Percentiles rank a stretch among this genome's conserved stretches.
Conservation (phyloP, 768 basidiomycete species). For the Termitomyces sp. region DNA sequence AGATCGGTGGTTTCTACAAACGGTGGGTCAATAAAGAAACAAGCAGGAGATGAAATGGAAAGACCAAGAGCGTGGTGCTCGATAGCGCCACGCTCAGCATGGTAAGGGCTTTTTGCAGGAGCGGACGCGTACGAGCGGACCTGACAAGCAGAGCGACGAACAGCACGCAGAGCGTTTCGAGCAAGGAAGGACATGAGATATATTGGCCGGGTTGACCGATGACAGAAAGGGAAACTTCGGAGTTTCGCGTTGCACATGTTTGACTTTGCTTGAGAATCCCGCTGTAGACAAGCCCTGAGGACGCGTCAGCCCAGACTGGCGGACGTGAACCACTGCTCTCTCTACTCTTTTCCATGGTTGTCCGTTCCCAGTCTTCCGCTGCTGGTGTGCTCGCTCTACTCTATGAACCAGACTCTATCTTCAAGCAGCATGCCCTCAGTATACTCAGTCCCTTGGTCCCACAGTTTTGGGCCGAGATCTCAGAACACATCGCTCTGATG, state of each 20-base stretch:
- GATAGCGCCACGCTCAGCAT: conserved; percentile 51
- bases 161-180: conserved; percentile 44
- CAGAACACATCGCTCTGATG: conserved; percentile 90
- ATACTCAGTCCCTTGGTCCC: conserved; percentile 81
- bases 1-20: conserved; percentile 66
- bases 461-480: conserved; percentile 98
- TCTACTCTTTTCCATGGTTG: conserved; percentile 48
- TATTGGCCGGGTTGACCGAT: conserved; percentile 1
- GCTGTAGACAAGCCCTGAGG: conserved; percentile 27
- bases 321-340: conserved; percentile 4
- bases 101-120: conserved; percentile 36
- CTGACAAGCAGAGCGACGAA: conserved; percentile 40
- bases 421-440: conserved; percentile 90
- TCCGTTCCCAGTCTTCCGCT: conserved; percentile 73
- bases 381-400: conserved; percentile 91
- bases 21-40: conserved; percentile 10
- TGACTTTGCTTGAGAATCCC: conserved; percentile 23
- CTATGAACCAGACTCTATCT: conserved; percentile 79
- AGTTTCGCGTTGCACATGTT: conserved; percentile 23
- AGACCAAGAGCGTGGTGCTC: conserved; percentile 65
- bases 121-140: conserved; percentile 37
- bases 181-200: conserved; percentile 46
- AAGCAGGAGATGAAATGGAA: background rate
- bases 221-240: conserved; percentile 32
- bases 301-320: conserved; percentile 38